Evolutionary conservation across 305 asterid species (phyloP), one percentile per base, ranked within the genome.

Genomic region (Fraxinus platypoda): DNA sequence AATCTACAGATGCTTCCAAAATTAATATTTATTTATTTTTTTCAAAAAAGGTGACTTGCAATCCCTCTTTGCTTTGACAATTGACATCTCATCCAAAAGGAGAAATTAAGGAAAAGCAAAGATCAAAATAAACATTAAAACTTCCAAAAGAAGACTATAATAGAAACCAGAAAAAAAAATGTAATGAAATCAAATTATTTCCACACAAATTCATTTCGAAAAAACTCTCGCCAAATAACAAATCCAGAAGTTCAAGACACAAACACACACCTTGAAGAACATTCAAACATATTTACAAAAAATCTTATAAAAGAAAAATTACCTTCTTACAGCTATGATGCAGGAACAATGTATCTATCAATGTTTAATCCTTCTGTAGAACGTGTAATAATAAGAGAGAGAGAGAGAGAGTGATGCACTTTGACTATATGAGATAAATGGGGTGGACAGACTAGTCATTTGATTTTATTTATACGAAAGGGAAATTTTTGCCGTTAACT

Each of bases 31-130:
- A 11, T 70, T 6, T 70, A 80, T 43, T 43, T 41, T 34, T 46
- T 13, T 46, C 23, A 80, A 76, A 82, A 83, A 19, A 72, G 2
- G 57, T 37, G 76, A 82, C 87, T 89, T 76, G 92, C 87, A 88
- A 90, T 89, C 91, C 90, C 87, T 85, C 88, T 90, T 89, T 90
- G 86, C 86, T 84, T 89, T 80, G 82, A 70, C 89, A 88, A 86
- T 85, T 83, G 90, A 87, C 92, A 87, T 85, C 86, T 86, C 92
- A 89, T 81, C 88, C 88, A 85, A 84, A 66, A 88, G 87, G 74
- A 78, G 82, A 88, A 83, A 86, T 84, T 78, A 77, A 70, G 83
- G 82, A 81, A 87, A 88, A 85, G 86, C 84, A 78, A 80, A 83
- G 75, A 75, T 80, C 84, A 85, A 87, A 59, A 80, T 83, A 87